A percentile compares a stretch with the other conserved stretches of the same genome.
phyloP scores from a whole-genome alignment of 352 stramenopile species.

The Phytophthora lateralis region DNA sequence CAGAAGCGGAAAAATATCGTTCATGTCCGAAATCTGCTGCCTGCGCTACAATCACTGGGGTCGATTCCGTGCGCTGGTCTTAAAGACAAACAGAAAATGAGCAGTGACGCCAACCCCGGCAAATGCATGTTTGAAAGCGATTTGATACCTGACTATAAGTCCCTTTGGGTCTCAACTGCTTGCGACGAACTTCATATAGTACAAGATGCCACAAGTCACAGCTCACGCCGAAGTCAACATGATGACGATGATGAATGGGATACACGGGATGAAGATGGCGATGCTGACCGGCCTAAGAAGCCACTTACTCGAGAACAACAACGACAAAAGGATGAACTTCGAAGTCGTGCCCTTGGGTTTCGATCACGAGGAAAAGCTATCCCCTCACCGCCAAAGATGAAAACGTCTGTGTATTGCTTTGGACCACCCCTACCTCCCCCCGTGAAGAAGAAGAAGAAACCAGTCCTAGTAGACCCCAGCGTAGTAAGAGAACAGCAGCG shows the following conservation, averaged over 20 bases:
- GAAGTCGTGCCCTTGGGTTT: conserved; percentile 63
- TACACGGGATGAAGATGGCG: conserved; percentile 38
- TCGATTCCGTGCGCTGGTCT: conserved; percentile 54
- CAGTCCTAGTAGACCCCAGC: conserved; percentile 32
- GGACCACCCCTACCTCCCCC: conserved; percentile 43
- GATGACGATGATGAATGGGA: conserved; percentile 37
- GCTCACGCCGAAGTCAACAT: conserved; percentile 14
- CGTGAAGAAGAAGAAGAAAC: conserved; percentile 47
- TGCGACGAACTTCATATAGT: conserved; percentile 62
- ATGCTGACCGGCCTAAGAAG: conserved; percentile 37
- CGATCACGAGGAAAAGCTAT: conserved; percentile 66
- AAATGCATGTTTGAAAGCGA: conserved; percentile 58
- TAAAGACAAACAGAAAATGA: conserved; percentile 65
- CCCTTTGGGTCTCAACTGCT: conserved; percentile 56
- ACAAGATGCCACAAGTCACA: conserved; percentile 40
- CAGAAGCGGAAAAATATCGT: conserved; percentile 72
- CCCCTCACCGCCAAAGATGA: conserved; percentile 53
- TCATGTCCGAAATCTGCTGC: conserved; percentile 82
- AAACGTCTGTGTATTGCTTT: conserved; percentile 60
- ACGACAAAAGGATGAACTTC: conserved; percentile 67
- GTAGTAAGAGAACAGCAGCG: conserved; percentile 59
- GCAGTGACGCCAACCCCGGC: conserved; percentile 11
- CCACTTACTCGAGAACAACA: conserved; percentile 60
- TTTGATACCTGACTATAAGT: conserved; percentile 37
- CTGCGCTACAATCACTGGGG: conserved; percentile 62